These are phyloP conservation scores for Rubia occidens DNA, from an alignment of 305 asterid genomes.

Conservation along the genomic window DNA sequence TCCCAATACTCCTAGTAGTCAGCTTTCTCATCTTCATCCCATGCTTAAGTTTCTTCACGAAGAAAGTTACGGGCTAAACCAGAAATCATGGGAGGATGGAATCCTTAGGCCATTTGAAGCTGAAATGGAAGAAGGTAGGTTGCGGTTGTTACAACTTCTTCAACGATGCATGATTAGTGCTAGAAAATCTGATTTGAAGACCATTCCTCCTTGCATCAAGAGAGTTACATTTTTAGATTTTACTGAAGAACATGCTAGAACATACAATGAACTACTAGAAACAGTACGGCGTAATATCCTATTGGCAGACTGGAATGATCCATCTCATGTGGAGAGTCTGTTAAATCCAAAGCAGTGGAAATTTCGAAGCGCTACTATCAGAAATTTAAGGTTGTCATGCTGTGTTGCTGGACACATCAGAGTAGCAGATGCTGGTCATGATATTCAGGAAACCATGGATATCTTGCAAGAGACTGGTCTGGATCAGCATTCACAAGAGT, in stretches of 20 bases:
- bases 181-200: slow-evolving; percentile 70
- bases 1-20: slow-evolving; percentile 93
- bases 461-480: slow-evolving; percentile 54
- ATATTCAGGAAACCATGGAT: slow-evolving; percentile 98
- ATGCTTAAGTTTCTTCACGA: slow-evolving; percentile 87
- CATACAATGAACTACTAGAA: slow-evolving; percentile 91
- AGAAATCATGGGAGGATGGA: slow-evolving; percentile 87
- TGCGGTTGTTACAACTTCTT: slow-evolving; percentile 74
- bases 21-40: slow-evolving; percentile 81
- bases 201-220: slow-evolving; percentile 89
- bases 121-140: slow-evolving; percentile 91
- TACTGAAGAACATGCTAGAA: slow-evolving; percentile 74
- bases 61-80: slow-evolving; percentile 72
- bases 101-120: slow-evolving; percentile 83
- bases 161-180: slow-evolving; percentile 94
- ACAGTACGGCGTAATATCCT: slow-evolving; percentile 81
- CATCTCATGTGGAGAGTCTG: slow-evolving; percentile 96
- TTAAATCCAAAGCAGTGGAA: slow-evolving; percentile 95
- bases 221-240: slow-evolving; percentile 61
- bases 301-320: slow-evolving; percentile 97
- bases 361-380: slow-evolving; percentile 67
- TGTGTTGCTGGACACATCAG: slow-evolving; percentile 94
- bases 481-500: slow-evolving; percentile 61
- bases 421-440: slow-evolving; percentile 83
- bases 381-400: slow-evolving; percentile 87